Evolutionary conservation across 371 early-diverging fungal genomes (phyloP), one percentile per base, ranked within the genome.

Genomic region (Apophysomyces elegans): DNA sequence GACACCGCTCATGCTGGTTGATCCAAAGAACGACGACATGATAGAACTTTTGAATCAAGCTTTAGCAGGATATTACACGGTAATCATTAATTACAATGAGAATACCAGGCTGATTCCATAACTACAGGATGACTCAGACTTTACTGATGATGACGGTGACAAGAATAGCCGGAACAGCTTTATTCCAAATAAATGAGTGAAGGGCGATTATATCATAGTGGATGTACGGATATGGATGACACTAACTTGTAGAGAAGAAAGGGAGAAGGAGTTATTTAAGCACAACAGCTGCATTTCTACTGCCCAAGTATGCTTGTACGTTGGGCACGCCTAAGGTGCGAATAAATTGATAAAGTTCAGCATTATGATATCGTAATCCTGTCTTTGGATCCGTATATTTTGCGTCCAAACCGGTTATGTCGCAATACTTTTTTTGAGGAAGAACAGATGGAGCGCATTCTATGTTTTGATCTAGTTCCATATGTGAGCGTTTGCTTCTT

Each of bases 401-500:
- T 16, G 94, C 93, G 67, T 87, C 88, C 54, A 95, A 72, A 14
- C 95, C 95, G 1, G 95, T 96, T 61, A 96, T 88, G 68, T 95
- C 96, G 72, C 96, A 96, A 75, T 96, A 96, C 70, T 95, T 95
- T 74, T 92, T 92, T 65, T 86, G 88, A 16, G 96, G 96, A 39
- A 81, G 62, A 61, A 94, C 69, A 13, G 95, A 93, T 11, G 96
- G 96, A 64, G 93, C 84, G 14, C 93, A 91, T 68, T 92, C 92
- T 45, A 94, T 91, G 45, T 84, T 88, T 86, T 91, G 93, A 78
- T 93, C 91, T 90, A 70, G 26, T 47, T 21, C 35, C 35, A 35
- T 26, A 56, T 13, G 8, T 59, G 16, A 13, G 8, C 14, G 14
- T 36, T 7, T 35, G 37, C 84, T 76, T 26, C 32, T 26, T 26